A percentile compares a stretch with the other conserved stretches of the same genome.
phyloP scores from a whole-genome alignment of 176 grass and related monocot genomes.

The Melocanna baccifera region DNA sequence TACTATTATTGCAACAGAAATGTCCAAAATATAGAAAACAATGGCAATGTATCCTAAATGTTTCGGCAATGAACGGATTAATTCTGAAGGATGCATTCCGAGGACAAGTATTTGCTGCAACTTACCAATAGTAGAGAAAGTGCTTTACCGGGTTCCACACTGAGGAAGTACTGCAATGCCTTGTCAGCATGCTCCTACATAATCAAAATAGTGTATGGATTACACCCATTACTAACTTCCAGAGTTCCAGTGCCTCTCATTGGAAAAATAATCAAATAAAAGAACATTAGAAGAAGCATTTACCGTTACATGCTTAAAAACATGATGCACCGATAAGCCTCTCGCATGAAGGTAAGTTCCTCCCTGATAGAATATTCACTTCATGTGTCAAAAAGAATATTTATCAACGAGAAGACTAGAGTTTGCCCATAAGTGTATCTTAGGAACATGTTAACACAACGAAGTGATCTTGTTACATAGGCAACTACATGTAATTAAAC shows the following conservation, averaged over 20 bases:
- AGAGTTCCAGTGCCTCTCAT: background rate
- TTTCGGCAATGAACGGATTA: conserved; percentile 5
- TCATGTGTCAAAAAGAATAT: conserved; percentile 32
- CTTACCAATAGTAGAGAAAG: conserved; percentile 80
- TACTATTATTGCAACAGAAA: background rate
- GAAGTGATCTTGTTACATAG: background rate
- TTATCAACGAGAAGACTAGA: background rate
- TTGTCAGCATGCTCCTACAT: conserved; percentile 89
- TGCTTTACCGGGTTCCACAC: conserved; percentile 59
- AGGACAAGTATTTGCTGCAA: background rate
- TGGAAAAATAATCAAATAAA: conserved; percentile 1
- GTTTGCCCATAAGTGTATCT: background rate
- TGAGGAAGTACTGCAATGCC: conserved; percentile 82
- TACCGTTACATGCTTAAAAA: conserved; percentile 87
- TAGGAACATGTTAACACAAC: conserved; percentile 21
- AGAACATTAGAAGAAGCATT: conserved; percentile 26
- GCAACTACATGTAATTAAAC: background rate
- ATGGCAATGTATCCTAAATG: background rate
- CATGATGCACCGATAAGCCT: conserved; percentile 77
- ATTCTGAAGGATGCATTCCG: background rate
- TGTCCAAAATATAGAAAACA: background rate
- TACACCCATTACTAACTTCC: background rate
- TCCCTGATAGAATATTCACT: conserved; percentile 51
- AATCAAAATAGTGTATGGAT: conserved; percentile 32
- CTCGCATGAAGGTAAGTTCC: conserved; percentile 84